Evolutionary conservation across 106 monocot genomes (phyloP).

Genomic region (Phalaenopsis equestris): DNA sequence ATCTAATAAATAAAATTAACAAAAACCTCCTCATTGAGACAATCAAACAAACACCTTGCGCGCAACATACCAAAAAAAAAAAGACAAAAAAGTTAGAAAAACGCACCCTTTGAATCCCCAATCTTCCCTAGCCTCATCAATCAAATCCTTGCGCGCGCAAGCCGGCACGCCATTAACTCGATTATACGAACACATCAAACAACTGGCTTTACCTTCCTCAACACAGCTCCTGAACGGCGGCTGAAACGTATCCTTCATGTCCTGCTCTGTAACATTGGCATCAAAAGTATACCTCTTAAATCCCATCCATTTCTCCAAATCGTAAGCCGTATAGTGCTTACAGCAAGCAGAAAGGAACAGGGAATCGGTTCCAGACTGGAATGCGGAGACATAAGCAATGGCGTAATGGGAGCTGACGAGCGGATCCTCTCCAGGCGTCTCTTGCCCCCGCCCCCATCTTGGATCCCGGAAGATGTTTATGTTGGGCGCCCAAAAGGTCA

Average conservation of each 20-base stretch:
- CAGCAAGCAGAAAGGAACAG: conserved; percentile 96
- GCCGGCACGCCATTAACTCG: conserved; percentile 77
- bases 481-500: conserved; percentile 97
- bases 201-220: conserved; percentile 54
- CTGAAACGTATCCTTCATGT: conserved; percentile 83
- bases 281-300: conserved; percentile 71
- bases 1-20: too few relatives aligned
- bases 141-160: conserved; percentile 55
- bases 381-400: conserved; percentile 55
- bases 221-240: conserved; percentile 82
- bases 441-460: conserved; percentile 88
- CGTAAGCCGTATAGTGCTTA: conserved; percentile 93
- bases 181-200: conserved; percentile 96
- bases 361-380: conserved; percentile 26
- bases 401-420: conserved; percentile 38
- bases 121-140: conserved; percentile 41
- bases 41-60: too few relatives aligned
- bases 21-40: too few relatives aligned
- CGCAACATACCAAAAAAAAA: too few relatives aligned
- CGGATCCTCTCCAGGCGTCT: conserved; percentile 96
- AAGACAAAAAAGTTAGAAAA: neutral
- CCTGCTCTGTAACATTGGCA: conserved; percentile 75
- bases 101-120: conserved; percentile 85
- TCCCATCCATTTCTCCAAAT: conserved; percentile 80
- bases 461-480: conserved; percentile 93